Base-by-base conservation (phyloP, 495 filamentous ascomycete genomes). In the Neurospora tetrasperma region DNA sequence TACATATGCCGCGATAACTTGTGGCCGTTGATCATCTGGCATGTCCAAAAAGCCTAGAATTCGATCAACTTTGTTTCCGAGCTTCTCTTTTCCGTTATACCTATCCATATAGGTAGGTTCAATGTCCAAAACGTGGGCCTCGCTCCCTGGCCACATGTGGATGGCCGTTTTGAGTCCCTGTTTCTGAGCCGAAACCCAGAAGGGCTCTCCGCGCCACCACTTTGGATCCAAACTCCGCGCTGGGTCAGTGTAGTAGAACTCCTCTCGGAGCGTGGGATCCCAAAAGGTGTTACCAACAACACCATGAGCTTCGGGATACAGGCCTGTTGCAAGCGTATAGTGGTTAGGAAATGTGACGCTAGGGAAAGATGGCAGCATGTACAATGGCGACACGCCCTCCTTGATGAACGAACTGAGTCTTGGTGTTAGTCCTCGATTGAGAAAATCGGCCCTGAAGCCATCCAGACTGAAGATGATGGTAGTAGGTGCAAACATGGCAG, bases 341-440 rank as follows among this genome's bases (percentile, higher is more conserved):
- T 99, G 96, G 79, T 99, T 99, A 46, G 96, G 96, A 78, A 99
- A 99, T 3, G 96, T 99, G 31, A 99, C 93, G 71, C 92, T 95
- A 1, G 96, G 96, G 78, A 99, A 99, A 73, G 92, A 93, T 0
- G 96, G 96, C 10, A 86, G 86, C 93, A 99, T 97, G 79, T 94
- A 97, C 71, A 87, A 86, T 10, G 96, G 94, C 7, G 94, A 97
- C 3, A 99, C 89, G 41, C 96, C 96, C 48, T 91, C 87, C 42
- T 89, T 88, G 74, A 97, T 85, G 77, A 99, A 92, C 14, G 88
- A 84, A 72, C 90, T 92, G 6, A 99, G 86, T 1, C 90, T 89
- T 0, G 95, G 96, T 0, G 96, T 97, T 68, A 99, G 78, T 8
- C 90, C 90, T 38, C 94, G 89, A 42, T 88, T 87, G 42, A 99